Evolutionary conservation across 2,329 filamentous ascomycete genomes (phyloP), one percentile per base, ranked within the genome.

Genomic region (Colletotrichum paranaense): DNA sequence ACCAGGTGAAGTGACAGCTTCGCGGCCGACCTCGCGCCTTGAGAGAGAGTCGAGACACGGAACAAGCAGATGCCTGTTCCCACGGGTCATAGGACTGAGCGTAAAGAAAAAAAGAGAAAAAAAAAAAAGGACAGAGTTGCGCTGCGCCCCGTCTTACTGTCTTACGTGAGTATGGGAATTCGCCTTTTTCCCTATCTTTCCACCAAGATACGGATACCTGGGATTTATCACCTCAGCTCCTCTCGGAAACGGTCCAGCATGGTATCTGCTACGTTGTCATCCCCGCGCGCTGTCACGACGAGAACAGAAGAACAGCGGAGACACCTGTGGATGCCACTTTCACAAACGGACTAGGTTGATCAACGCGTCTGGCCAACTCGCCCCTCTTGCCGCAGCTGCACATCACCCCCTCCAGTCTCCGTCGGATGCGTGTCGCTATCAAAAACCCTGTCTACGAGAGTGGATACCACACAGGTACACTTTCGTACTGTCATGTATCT

Each of bases 361-460:
- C 68, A 72, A 42, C 68, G 56, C 52, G 57, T 63, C 68, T 63
- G 58, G 63, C 42, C 49, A 74, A 68, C 42, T 49, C 42, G 42
- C 52, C 68, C 68, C 72, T 72, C 62, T 67, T 53, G 63, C 57
- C 58, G 68, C 68, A 58, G 62, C 68, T 72, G 72, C 68, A 74
- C 72, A 74, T 74, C 72, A 74, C 72, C 68, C 68, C 68, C 63
- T 68, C 56, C 46, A 52, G 71, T 70, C 62, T 62, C 71, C 60
- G 64, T 60, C n/a, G 35, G 35, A 38, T 73, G 60, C 67, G 62
- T 73, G 71, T 73, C 56, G 60, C 49, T 74, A 74, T 74, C 68
- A 68, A 35, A 42, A 68, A 42, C 68, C 68, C 52, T 72, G 68
- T 68, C 57, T 26, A 24, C 52, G 52, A 9, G 67, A 9, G 67